phyloP scores from a whole-genome alignment of 305 asterid genomes.

The Fraxinus floribunda region DNA sequence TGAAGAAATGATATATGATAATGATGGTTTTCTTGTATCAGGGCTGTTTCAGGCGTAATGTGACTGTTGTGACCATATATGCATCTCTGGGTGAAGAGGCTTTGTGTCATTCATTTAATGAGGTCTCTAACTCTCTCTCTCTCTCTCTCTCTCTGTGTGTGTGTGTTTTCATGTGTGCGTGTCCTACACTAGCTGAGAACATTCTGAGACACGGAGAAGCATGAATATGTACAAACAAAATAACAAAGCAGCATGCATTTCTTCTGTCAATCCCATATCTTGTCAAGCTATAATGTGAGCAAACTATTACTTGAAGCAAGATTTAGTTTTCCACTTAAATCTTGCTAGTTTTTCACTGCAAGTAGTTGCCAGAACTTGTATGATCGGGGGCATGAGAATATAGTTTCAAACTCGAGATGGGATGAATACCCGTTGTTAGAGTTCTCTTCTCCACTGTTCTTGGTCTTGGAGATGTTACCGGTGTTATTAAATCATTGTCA shows the following conservation, averaged over 20 bases:
- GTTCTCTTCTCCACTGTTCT: no score
- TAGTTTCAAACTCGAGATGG: no score
- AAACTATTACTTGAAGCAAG: not conserved
- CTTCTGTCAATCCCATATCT: not conserved
- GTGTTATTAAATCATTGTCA: not conserved
- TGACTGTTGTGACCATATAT: slow-evolving; percentile 92
- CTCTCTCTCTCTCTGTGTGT: not conserved
- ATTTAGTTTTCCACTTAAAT: not conserved
- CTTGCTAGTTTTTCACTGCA: not conserved
- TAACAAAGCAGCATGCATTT: not conserved
- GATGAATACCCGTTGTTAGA: no score
- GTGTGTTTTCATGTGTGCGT: not conserved
- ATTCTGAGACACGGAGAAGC: not conserved
- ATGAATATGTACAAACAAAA: not conserved
- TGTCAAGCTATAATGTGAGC: not conserved
- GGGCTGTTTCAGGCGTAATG: slow-evolving; percentile 96
- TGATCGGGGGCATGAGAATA: not conserved
- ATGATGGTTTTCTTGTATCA: slow-evolving; percentile 36
- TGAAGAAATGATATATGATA: slow-evolving; percentile 11
- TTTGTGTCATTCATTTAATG: slow-evolving; percentile 86
- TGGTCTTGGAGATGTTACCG: no score
- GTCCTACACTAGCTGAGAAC: not conserved
- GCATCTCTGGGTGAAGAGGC: slow-evolving; percentile 98
- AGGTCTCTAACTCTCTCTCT: slow-evolving; percentile 49
- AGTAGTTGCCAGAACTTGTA: not conserved